Percentiles rank a stretch among this genome's conserved stretches.
Conservation (phyloP, 225 moss, liverwort and hornwort genomes). For the Neckera pumila region DNA sequence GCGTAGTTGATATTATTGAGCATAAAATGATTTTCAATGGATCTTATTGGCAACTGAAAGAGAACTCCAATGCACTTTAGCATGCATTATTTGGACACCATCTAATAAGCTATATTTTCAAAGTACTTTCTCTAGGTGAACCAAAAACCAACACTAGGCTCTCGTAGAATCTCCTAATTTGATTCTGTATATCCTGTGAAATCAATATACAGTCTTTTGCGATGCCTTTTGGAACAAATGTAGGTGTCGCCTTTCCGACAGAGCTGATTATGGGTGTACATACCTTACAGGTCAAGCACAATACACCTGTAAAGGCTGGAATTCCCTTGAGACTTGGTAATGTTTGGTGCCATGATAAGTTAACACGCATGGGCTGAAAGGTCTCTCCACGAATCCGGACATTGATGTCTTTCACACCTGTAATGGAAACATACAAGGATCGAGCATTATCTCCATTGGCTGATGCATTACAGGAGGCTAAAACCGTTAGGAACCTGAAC, state of each 20-base stretch:
- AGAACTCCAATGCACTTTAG: not conserved
- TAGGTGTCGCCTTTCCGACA: not conserved
- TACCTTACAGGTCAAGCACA: not conserved
- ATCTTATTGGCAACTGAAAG: not conserved
- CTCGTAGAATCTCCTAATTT: not conserved
- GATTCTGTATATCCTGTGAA: not conserved
- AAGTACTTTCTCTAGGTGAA: not conserved
- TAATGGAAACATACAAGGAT: not conserved
- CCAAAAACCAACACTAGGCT: not conserved
- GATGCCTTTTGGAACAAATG: not conserved
- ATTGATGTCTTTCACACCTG: slow-evolving; percentile 58
- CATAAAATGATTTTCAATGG: no score
- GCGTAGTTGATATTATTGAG: not conserved
- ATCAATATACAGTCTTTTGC: not conserved
- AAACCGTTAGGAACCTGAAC: not conserved
- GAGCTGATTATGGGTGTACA: not conserved
- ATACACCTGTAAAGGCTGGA: not conserved
- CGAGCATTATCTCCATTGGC: not conserved
- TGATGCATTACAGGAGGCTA: not conserved
- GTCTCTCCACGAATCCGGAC: slow-evolving; percentile 51
- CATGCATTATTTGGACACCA: not conserved
- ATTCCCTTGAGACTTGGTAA: slow-evolving; percentile 9
- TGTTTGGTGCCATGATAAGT: slow-evolving; percentile 35
- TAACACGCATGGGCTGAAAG: slow-evolving; percentile 13
- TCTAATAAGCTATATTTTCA: no score